Evolutionary conservation across 1,284 basidiomycete genomes (phyloP).

Genomic region (Apiotrichum sp.): DNA sequence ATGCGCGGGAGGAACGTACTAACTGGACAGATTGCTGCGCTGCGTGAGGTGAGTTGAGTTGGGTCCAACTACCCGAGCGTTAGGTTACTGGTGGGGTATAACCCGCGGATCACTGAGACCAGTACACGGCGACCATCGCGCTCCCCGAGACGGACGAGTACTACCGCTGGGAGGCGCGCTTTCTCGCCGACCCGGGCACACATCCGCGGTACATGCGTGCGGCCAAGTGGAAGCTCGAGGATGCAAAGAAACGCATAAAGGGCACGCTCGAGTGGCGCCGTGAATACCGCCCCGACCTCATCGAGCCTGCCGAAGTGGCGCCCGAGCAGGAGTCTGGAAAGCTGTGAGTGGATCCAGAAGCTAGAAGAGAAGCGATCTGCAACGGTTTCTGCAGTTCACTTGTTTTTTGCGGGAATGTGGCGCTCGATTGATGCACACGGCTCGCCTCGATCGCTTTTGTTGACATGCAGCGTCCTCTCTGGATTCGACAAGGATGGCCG

Average conservation of each 20-base stretch:
- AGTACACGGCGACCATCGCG: slow-evolving; percentile 61
- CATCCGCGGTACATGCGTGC: slow-evolving; percentile 75
- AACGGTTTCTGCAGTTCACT: slow-evolving; percentile 54
- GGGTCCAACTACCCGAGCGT: too few relatives aligned
- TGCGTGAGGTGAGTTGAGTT: slow-evolving; percentile 54
- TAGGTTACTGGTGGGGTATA: neutral
- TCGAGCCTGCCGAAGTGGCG: slow-evolving; percentile 64
- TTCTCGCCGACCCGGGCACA: slow-evolving; percentile 66
- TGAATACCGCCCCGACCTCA: slow-evolving; percentile 73
- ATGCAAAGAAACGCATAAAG: slow-evolving; percentile 69
- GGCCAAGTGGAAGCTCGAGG: slow-evolving; percentile 69
- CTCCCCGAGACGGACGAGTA: slow-evolving; percentile 65
- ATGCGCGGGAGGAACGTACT: neutral
- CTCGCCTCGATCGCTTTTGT: too few relatives aligned
- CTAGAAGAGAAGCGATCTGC: neutral
- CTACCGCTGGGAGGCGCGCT: slow-evolving; percentile 65
- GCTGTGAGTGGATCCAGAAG: slow-evolving; percentile 55
- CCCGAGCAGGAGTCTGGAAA: slow-evolving; percentile 76
- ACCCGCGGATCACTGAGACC: neutral
- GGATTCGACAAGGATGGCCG: slow-evolving; percentile 77
- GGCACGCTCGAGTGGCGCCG: slow-evolving; percentile 73
- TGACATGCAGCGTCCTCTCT: slow-evolving; percentile 60
- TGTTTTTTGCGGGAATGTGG: too few relatives aligned
- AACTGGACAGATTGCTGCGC: slow-evolving; percentile 52
- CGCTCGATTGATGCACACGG: too few relatives aligned